Conservation (phyloP, 108 stramenopile species). For the Cyclotella atomus region DNA sequence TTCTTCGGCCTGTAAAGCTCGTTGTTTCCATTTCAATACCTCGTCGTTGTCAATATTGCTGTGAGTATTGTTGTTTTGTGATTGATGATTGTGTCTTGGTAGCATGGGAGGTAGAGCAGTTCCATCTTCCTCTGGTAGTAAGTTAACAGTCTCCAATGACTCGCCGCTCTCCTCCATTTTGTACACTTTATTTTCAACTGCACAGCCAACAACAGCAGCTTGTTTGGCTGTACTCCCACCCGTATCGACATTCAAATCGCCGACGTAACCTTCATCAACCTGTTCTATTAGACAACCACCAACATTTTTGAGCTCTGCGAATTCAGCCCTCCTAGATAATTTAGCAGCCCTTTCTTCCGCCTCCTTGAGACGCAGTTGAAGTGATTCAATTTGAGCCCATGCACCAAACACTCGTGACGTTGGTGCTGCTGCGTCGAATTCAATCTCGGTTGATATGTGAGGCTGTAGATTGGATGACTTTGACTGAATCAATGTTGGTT, state of each 20-base stretch:
- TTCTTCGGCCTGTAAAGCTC: slow-evolving; percentile 3
- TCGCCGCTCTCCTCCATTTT: no score
- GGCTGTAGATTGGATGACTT: no score
- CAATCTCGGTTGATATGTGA: no score
- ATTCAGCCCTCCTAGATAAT: neutral
- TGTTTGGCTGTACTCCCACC: no score
- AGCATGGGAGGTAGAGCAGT: neutral
- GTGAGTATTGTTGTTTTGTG: neutral
- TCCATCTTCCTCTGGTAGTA: neutral
- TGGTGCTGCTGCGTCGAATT: no score
- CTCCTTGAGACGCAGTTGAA: slow-evolving; percentile 1
- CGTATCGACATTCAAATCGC: slow-evolving; percentile 3
- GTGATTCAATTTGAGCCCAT: slow-evolving; percentile 10
- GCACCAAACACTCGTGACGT: slow-evolving; percentile 7
- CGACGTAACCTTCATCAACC: neutral
- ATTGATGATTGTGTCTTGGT: neutral
- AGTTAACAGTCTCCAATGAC: neutral
- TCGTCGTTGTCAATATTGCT: neutral
- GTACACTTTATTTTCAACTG: no score
- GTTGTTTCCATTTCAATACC: neutral
- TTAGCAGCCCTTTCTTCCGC: neutral
- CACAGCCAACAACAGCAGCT: no score
- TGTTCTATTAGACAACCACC: neutral
- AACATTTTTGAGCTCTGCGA: neutral
- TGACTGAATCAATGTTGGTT: no score